These are phyloP conservation scores for Pseudogymnoascus sp. DNA, from an alignment of 2,329 filamentous ascomycete genomes.

Conservation along the genomic window DNA sequence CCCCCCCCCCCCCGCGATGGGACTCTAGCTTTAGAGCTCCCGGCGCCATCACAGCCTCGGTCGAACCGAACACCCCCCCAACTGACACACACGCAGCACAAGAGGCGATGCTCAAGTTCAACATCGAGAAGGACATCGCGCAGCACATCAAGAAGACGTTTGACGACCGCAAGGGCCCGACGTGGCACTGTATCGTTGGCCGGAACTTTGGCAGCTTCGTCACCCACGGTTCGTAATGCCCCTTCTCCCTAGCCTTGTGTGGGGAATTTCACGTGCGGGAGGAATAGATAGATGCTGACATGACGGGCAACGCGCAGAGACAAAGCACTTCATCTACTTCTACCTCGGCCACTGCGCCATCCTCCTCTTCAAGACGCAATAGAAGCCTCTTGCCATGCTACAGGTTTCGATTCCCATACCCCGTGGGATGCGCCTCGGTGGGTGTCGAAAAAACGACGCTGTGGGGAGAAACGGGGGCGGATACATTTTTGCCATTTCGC, in stretches of 20 bases:
- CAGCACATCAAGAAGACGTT: conserved; percentile 98
- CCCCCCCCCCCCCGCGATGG: conserved; percentile 29
- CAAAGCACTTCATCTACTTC: conserved; percentile 99
- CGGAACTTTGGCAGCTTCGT: conserved; percentile 99
- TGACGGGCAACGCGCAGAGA: conserved; percentile 52
- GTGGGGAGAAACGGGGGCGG: neutral
- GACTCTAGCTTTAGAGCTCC: conserved; percentile 61
- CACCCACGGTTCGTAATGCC: conserved; percentile 66
- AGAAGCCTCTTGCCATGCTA: conserved; percentile 24
- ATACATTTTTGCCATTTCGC: neutral
- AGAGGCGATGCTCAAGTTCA: conserved; percentile 63
- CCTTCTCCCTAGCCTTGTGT: neutral
- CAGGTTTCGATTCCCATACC: neutral
- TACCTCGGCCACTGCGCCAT: conserved; percentile 98
- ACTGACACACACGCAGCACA: conserved; percentile 43
- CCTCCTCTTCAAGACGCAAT: conserved; percentile 98
- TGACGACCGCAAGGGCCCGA: conserved; percentile 91
- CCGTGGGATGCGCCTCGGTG: neutral
- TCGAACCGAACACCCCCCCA: neutral
- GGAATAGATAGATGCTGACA: neutral
- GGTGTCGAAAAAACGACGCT: neutral
- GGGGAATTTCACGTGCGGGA: neutral
- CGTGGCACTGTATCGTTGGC: conserved; percentile 98
- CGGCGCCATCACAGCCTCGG: neutral
- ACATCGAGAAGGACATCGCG: conserved; percentile 82